Evolutionary conservation across 495 filamentous ascomycete species (phyloP), one percentile per base, ranked within the genome.

Genomic region (Neurospora terricola): DNA sequence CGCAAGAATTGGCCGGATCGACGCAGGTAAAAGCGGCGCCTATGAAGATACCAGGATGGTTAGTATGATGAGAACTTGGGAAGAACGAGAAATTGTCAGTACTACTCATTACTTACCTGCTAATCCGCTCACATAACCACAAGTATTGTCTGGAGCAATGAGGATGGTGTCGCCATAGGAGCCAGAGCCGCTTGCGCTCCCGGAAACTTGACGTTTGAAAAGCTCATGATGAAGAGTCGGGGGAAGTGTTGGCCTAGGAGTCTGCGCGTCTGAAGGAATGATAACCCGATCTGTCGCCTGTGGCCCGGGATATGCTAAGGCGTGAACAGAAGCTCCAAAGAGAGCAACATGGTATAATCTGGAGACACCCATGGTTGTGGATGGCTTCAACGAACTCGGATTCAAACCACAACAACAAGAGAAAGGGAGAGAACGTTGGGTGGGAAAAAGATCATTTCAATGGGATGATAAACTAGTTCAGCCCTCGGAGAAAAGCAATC

Each of bases 81-180:
- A 18, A 27, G 40, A 73, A 54, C 2, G 27, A 34, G 21, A 12
- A 30, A 62, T 30, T 7, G 45, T 2, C 45, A 12, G 45, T 54
- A 18, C 23, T 27, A 34, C 14, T 62, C 27, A 34, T 34, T 12
- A 70, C 76, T 59, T 74, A 80, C 83, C 80, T 34, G 77, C 70
- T 69, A 76, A 78, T 34, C 80, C 84, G 40, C 75, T 74, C 30
- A 87, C 72, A 72, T 78, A 87, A 74, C 86, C 86, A 72, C 86
- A 87, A 0, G 82, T 84, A 75, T 84, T 84, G 72, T 87, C 85
- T 9, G 84, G 82, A 16, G 81, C 84, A 48, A 84, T 71, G 18
- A 86, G 78, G 39, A 84, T 80, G 4, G 78, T 82, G 38, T 78
- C 72, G 8, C 69, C 77, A 36, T 72, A 73, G 34, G 9, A 43